Conservation (phyloP, 495 filamentous ascomycete genomes). For the Tuber melanosporum region DNA sequence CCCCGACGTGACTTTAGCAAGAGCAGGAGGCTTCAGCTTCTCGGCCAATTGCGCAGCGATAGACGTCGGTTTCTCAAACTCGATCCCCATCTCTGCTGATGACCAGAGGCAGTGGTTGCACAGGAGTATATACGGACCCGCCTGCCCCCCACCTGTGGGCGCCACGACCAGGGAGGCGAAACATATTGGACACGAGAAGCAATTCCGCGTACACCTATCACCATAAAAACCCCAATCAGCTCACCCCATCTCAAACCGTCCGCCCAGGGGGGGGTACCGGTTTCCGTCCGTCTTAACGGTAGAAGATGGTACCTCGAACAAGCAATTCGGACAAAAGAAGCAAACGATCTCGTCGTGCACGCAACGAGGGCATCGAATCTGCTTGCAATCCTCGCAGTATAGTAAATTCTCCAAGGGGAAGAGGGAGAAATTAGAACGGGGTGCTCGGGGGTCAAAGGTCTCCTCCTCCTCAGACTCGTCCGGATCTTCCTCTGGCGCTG, state of each 20-base stretch:
- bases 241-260: neutral
- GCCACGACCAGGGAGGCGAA: conserved; percentile 70
- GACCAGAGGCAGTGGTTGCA: conserved; percentile 91
- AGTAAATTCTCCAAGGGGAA: conserved; percentile 91
- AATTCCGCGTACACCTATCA: conserved; percentile 83
- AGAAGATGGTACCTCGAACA: conserved; percentile 89
- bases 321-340: conserved; percentile 90
- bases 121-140: conserved; percentile 67
- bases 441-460: conserved; percentile 77
- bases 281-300: conserved; percentile 87
- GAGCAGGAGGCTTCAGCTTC: conserved; percentile 45
- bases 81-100: conserved; percentile 78
- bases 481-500: conserved; percentile 35
- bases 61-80: conserved; percentile 78
- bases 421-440: conserved; percentile 78
- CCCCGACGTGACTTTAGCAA: conserved; percentile 43
- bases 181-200: conserved; percentile 89
- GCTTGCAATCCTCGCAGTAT: conserved; percentile 93
- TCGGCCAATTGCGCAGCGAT: conserved; percentile 73
- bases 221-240: conserved; percentile 3
- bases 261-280: conserved; percentile 52
- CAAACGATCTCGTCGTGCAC: conserved; percentile 85
- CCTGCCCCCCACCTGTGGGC: conserved; percentile 49
- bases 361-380: conserved; percentile 88
- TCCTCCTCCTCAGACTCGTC: conserved; percentile 62